Evolutionary conservation across 2,329 filamentous ascomycete genomes (phyloP), one percentile per base, ranked within the genome.

Genomic region (Ascochyta fabae): DNA sequence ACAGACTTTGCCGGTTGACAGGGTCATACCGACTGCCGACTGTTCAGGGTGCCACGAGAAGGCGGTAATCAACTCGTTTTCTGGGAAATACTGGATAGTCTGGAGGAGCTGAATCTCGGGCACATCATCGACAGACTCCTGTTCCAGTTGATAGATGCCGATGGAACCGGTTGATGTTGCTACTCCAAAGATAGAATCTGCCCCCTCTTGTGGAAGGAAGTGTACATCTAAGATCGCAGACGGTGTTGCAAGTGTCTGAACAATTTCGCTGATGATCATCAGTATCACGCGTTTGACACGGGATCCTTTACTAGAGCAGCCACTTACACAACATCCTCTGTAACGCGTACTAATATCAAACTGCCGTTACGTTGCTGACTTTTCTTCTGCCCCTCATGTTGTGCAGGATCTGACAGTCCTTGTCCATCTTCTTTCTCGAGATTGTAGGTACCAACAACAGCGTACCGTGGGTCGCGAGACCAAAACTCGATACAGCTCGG

Each of bases 401-500:
- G 58, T 15, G 61, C 58, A 52, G 53, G 58, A 8, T 66, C 66
- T 13, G 62, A 57, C 27, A 56, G 53, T 35, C 60, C 61, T 10
- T 57, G 35, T 67, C 45, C 80, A 71, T 57, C 66, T 29, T 69
- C 70, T 38, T 82, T 81, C 59, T 92, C 80, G 26, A 96, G 82
- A 59, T 89, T 85, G 75, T 97, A 97, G 1, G 93, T 96, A 35
- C 93, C 94, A 43, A 96, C 84, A 0, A 96, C 80, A 62, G 96
- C 88, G 68, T 88, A 85, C 0, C 86, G 77, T 0, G 85, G 84
- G 54, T 86, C 71, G 1, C 76, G 73, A 1, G 87, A 86, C 60
- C 86, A 89, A 66, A 92, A 91, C 58, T 90, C 87, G n/a, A 92
- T 81, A 69, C 90, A 93, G 67, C 89, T 91, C 1, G 90, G 90